phyloP scores from a whole-genome alignment of 2,329 filamentous ascomycete genomes.

The Pyricularia pennisetigena region DNA sequence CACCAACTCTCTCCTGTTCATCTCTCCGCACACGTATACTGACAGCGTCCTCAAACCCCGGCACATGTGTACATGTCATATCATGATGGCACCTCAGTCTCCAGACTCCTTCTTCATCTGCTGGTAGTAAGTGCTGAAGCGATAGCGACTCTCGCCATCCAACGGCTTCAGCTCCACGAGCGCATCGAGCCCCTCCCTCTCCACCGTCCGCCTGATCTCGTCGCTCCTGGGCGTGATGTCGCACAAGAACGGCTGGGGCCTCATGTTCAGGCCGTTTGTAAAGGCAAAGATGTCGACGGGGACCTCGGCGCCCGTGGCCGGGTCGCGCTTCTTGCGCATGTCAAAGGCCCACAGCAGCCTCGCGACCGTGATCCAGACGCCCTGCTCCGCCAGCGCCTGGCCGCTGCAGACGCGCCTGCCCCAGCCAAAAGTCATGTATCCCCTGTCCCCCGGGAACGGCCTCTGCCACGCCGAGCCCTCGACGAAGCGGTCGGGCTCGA shows the following conservation, averaged over 20 bases:
- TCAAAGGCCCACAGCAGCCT: constrained; percentile 27
- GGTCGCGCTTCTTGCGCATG: constrained; percentile 41
- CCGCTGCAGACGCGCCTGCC: constrained; percentile 44
- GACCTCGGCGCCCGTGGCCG: constrained; percentile 44
- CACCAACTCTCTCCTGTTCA: not conserved
- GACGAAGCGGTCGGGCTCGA: constrained; percentile 31
- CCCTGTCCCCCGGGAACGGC: constrained; percentile 36
- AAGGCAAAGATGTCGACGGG: constrained; percentile 48
- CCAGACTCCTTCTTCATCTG: constrained; percentile 15
- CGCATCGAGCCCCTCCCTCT: constrained; percentile 41
- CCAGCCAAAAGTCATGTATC: constrained; percentile 48
- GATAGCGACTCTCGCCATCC: constrained; percentile 45
- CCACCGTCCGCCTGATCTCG: constrained; percentile 37
- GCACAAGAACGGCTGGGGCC: constrained; percentile 44
- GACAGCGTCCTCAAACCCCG: not conserved
- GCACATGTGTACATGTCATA: too few species aligned
- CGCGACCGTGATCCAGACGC: constrained; percentile 47
- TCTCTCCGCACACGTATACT: not conserved
- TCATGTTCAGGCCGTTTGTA: constrained; percentile 46
- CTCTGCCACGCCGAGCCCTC: constrained; percentile 25
- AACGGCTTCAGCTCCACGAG: constrained; percentile 39
- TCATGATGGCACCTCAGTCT: constrained; percentile 1
- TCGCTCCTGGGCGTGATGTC: constrained; percentile 38
- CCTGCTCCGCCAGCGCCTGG: constrained; percentile 47
- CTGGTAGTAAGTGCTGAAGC: constrained; percentile 43